These are phyloP conservation scores for Iris macrosiphon DNA, from an alignment of 106 monocot genomes.

Conservation along the genomic window DNA sequence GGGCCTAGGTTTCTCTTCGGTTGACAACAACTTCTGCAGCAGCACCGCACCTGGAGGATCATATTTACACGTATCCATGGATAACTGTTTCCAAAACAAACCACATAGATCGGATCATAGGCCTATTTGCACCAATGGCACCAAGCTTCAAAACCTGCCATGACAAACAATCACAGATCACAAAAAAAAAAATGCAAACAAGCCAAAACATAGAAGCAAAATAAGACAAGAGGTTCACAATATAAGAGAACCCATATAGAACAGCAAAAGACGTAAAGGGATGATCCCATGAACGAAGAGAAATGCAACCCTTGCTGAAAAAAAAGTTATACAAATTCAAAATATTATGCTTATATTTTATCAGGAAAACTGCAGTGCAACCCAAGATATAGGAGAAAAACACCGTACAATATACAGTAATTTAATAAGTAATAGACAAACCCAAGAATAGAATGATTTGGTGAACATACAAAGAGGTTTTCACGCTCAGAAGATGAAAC, in stretches of 20 bases:
- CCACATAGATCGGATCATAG: constrained; percentile 23
- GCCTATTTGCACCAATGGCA: neutral
- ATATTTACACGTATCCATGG: constrained; percentile 39
- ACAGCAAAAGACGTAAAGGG: neutral
- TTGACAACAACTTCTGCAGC: constrained; percentile 7
- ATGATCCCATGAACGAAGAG: neutral
- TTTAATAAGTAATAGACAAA: too few species aligned
- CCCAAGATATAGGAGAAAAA: neutral
- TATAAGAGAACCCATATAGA: neutral
- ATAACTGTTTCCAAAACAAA: constrained; percentile 20
- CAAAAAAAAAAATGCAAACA: neutral
- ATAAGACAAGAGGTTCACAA: neutral
- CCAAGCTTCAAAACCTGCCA: constrained; percentile 26
- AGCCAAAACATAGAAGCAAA: neutral
- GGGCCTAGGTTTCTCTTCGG: constrained; percentile 26
- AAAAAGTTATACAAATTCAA: neutral
- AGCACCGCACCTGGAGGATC: constrained; percentile 3
- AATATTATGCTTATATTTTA: neutral
- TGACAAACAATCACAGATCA: constrained; percentile 4
- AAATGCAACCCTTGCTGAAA: neutral
- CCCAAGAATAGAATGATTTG: too few species aligned
- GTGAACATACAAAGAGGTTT: too few species aligned
- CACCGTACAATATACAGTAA: too few species aligned
- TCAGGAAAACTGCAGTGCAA: too few species aligned
- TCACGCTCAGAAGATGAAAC: too few species aligned